Conservation (phyloP, 2,329 filamentous ascomycete species). For the Cephalotrichum gorgonifer region DNA sequence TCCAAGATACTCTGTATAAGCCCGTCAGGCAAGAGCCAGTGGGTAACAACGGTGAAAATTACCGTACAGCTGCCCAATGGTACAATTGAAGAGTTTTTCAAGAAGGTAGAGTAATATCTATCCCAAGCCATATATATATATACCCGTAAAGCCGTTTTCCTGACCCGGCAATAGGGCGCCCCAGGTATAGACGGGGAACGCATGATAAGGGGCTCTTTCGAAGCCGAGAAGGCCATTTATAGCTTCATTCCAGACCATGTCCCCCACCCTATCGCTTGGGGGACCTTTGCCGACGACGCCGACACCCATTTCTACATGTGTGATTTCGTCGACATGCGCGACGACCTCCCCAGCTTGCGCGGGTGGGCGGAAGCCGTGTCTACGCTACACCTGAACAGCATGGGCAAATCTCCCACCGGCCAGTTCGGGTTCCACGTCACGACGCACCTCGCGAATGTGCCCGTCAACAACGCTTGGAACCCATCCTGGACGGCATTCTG, state of each 20-base stretch:
- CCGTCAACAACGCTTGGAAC: constrained; percentile 12
- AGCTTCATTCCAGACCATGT: constrained; percentile 13
- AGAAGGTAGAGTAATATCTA: not conserved
- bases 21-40: constrained; percentile 11
- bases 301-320: constrained; percentile 14
- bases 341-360: constrained; percentile 11
- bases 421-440: constrained; percentile 11
- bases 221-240: constrained; percentile 4
- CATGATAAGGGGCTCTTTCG: not conserved
- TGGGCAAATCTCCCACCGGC: constrained; percentile 12
- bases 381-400: constrained; percentile 13
- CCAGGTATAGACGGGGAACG: not conserved
- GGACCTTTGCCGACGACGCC: constrained; percentile 11
- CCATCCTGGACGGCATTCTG: constrained; percentile 14
- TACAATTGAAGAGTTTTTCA: not conserved
- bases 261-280: constrained; percentile 11
- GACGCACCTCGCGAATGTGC: constrained; percentile 8
- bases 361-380: constrained; percentile 12
- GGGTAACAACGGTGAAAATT: constrained; percentile 7
- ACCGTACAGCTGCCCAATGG: constrained; percentile 8
- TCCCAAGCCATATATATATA: not conserved
- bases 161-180: not conserved
- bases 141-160: too few relatives aligned
- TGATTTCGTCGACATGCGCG: constrained; percentile 15
- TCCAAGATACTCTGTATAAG: constrained; percentile 10